Evolutionary conservation across 192 early-diverging fungal species (phyloP).

Genomic region (Podila minutissima): DNA sequence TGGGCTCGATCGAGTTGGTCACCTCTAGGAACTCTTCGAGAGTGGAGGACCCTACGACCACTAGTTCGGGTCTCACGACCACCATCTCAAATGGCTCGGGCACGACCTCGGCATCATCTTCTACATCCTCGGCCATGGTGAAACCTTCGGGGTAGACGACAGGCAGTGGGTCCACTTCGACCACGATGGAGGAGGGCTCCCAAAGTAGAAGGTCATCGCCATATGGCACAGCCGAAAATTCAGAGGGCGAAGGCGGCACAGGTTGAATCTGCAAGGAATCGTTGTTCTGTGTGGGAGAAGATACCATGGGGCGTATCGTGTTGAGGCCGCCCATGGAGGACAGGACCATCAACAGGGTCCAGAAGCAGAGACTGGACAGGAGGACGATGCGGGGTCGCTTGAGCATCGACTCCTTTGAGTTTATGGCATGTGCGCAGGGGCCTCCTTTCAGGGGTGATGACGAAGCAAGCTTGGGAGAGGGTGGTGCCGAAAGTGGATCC

Average conservation of each 20-base stretch:
- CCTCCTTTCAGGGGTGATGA: neutral
- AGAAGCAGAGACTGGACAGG: conserved; percentile 23
- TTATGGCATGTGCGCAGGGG: neutral
- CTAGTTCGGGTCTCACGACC: too few relatives aligned
- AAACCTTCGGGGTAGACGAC: neutral
- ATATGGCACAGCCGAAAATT: neutral
- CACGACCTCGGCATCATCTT: conserved; percentile 1
- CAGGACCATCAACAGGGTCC: conserved; percentile 36
- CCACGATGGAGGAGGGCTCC: conserved; percentile 14
- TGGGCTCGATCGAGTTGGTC: neutral
- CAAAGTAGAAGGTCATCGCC: neutral
- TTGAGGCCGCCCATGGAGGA: conserved; percentile 30
- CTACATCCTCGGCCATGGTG: neutral
- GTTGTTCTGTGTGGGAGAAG: neutral
- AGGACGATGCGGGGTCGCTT: conserved; percentile 29
- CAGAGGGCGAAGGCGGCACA: neutral
- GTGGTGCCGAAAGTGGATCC: neutral
- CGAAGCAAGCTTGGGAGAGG: neutral
- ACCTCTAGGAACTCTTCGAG: neutral
- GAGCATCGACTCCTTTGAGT: neutral
- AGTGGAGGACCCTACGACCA: too few relatives aligned
- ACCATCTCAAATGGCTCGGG: neutral
- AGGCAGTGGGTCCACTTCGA: neutral
- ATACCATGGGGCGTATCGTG: neutral
- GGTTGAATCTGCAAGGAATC: neutral